Conservation (phyloP, 768 basidiomycete species). For the Rhodotorula sphaerocarpa region DNA sequence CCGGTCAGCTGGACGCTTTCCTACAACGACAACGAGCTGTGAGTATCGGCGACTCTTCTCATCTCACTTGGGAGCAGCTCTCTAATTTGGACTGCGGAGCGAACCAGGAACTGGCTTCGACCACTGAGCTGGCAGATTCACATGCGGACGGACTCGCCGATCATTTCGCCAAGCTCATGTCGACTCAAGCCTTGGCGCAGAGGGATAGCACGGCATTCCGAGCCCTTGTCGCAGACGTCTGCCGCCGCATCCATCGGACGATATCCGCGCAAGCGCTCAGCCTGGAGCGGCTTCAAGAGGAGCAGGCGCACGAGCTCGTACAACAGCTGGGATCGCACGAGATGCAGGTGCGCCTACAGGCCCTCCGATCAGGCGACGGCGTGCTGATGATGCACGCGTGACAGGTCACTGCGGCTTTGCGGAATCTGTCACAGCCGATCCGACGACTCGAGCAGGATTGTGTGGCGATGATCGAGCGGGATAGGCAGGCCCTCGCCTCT, state of each 20-base stretch:
- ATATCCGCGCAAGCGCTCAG: background rate
- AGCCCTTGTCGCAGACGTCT: conserved; percentile 16
- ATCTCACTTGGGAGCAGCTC: too few relatives aligned
- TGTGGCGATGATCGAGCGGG: background rate
- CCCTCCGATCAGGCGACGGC: too few relatives aligned
- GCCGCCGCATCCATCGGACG: background rate
- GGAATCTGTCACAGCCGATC: background rate
- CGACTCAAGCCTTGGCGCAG: background rate
- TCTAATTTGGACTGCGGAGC: too few relatives aligned
- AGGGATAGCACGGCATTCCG: conserved; percentile 1
- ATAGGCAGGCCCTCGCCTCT: background rate
- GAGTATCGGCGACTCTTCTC: background rate
- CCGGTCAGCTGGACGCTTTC: conserved; percentile 2
- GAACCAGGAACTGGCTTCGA: conserved; percentile 14
- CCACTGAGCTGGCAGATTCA: conserved; percentile 1
- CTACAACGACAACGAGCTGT: background rate
- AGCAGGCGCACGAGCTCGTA: background rate
- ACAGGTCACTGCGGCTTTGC: background rate
- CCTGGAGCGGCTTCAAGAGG: background rate
- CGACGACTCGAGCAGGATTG: background rate
- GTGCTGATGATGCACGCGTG: background rate
- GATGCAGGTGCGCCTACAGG: background rate
- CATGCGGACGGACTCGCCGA: too few relatives aligned
- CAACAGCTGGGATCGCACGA: background rate
- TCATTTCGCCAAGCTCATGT: conserved; percentile 1